A percentile compares a stretch with the other conserved stretches of the same genome.
These are phyloP conservation scores for Bjerkandera adusta DNA, from an alignment of 1,284 basidiomycete species.

Conservation along the genomic window DNA sequence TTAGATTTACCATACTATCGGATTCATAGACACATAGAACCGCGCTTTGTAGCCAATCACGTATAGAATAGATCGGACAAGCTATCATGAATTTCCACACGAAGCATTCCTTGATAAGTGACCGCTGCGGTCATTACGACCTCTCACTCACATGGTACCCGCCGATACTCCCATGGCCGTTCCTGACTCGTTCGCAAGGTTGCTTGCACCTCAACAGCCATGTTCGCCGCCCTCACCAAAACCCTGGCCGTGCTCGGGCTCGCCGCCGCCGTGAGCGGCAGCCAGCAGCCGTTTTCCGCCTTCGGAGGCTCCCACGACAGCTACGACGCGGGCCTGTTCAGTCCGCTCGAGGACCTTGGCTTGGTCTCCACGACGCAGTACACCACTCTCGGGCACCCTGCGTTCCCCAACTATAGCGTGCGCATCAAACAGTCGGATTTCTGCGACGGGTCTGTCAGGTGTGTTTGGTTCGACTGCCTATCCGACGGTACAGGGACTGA, in stretches of 20 bases:
- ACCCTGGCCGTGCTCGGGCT: conserved; percentile 2
- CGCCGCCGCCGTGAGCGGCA: conserved; percentile 1
- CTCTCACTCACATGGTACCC: too few relatives aligned
- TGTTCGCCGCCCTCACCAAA: conserved; percentile 2
- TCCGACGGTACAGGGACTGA: not conserved
- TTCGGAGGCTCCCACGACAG: conserved; percentile 1
- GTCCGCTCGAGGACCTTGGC: conserved; percentile 40
- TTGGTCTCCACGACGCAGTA: conserved; percentile 41
- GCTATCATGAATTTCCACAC: too few relatives aligned
- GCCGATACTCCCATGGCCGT: too few relatives aligned
- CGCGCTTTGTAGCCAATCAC: too few relatives aligned
- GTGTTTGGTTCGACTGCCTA: conserved; percentile 3
- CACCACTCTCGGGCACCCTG: conserved; percentile 49
- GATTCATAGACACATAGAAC: too few relatives aligned
- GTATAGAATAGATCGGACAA: too few relatives aligned
- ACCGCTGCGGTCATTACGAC: too few relatives aligned
- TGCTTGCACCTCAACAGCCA: conserved; percentile 6
- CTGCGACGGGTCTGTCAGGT: conserved; percentile 27
- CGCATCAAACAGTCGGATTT: conserved; percentile 43
- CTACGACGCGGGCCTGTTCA: conserved; percentile 41
- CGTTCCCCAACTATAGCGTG: conserved; percentile 51
- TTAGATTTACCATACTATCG: too few relatives aligned
- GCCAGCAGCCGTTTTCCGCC: conserved; percentile 8
- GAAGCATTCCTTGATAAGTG: too few relatives aligned
- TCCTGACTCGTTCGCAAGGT: too few relatives aligned